A percentile compares a stretch with the other conserved stretches of the same genome.
Conservation (phyloP, 1,139 yeast genomes). For the Saccharomyces hybrid region DNA sequence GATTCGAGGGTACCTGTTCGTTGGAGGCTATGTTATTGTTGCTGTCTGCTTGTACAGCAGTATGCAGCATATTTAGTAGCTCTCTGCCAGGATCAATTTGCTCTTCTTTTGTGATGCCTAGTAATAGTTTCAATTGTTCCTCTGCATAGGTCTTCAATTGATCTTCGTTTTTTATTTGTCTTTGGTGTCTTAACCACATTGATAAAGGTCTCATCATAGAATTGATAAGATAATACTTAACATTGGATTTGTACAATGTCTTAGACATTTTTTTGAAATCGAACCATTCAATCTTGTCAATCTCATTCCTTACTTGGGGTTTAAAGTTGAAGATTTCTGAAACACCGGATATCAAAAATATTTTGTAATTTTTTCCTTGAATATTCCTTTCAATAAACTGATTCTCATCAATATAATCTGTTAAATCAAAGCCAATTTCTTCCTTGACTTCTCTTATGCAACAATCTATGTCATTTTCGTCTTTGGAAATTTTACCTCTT, state of each 20-base stretch:
- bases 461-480: conserved; percentile 82
- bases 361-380: conserved; percentile 76
- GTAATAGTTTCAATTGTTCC: conserved; percentile 49
- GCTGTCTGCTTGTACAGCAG: conserved; percentile 30
- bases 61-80: conserved; percentile 53
- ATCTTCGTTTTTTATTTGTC: conserved; percentile 48
- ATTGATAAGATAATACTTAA: conserved; percentile 49
- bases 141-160: conserved; percentile 46
- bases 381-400: conserved; percentile 78
- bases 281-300: conserved; percentile 61
- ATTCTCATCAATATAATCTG: conserved; percentile 55
- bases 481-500: conserved; percentile 91
- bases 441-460: conserved; percentile 92
- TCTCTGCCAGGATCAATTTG: conserved; percentile 68
- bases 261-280: conserved; percentile 38
- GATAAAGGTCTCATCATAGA: conserved; percentile 55
- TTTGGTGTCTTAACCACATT: conserved; percentile 47
- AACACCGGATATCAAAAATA: conserved; percentile 68
- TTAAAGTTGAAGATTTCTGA: conserved; percentile 68
- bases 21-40: conserved; percentile 10
- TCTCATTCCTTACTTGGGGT: conserved; percentile 84
- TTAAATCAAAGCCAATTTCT: conserved; percentile 86
- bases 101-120: conserved; percentile 45
- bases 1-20: not conserved
- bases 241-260: conserved; percentile 31